phyloP scores from a whole-genome alignment of 495 filamentous ascomycete species.

The Penicillium riverlandense region DNA sequence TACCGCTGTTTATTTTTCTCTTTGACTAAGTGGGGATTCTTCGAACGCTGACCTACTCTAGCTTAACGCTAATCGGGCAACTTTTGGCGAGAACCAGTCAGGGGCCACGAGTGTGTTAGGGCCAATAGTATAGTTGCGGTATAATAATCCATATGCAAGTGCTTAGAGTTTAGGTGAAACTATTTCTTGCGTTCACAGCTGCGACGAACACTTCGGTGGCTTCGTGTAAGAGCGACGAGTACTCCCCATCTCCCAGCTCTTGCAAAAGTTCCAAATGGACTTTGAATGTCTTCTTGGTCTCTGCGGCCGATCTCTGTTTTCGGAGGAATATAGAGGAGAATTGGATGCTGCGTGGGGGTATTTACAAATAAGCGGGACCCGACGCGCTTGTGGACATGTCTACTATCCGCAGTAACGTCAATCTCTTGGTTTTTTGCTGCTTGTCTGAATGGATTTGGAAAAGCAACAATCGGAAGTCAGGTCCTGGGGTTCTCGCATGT shows the following conservation, averaged over 20 bases:
- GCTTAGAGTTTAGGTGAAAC: too few species aligned
- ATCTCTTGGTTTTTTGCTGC: constrained; percentile 23
- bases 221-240: too few species aligned
- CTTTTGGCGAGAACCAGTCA: constrained; percentile 8
- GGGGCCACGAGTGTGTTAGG: not conserved
- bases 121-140: not conserved
- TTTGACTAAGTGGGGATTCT: constrained; percentile 3
- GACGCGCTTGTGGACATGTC: constrained; percentile 20
- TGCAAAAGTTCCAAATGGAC: constrained; percentile 2
- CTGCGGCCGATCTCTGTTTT: constrained; percentile 14
- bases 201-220: too few species aligned
- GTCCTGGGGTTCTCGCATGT: constrained; percentile 25
- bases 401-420: constrained; percentile 14
- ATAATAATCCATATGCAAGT: not conserved
- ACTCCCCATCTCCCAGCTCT: too few species aligned
- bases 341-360: constrained; percentile 11
- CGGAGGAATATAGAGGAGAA: constrained; percentile 18
- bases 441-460: constrained; percentile 22
- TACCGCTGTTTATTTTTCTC: not conserved
- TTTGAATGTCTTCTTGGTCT: constrained; percentile 10
- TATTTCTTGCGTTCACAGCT: too few species aligned
- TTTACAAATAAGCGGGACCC: constrained; percentile 1
- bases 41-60: too few species aligned
- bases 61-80: constrained; percentile 4
- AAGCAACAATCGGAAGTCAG: constrained; percentile 16